These are phyloP conservation scores for Ustilago cynodontis DNA, from an alignment of 1,284 basidiomycete species.

Conservation along the genomic window DNA sequence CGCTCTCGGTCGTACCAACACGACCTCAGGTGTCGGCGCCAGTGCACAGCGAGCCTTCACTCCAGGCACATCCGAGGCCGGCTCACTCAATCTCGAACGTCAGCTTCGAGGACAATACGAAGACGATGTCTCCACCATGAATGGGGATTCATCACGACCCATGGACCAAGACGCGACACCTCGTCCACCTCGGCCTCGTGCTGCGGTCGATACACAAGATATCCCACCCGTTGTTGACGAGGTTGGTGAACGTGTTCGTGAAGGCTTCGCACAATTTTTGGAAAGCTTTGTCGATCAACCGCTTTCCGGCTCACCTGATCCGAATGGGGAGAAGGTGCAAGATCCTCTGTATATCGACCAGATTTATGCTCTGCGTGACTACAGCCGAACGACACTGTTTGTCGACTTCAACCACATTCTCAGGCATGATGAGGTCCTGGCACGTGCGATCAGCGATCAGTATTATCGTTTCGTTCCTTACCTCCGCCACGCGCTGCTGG, in stretches of 20 bases:
- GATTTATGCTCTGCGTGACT: slow-evolving; percentile 91
- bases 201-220: slow-evolving; percentile 70
- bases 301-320: slow-evolving; percentile 72
- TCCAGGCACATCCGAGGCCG: slow-evolving; percentile 43
- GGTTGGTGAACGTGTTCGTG: slow-evolving; percentile 90
- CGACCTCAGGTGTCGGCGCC: slow-evolving; percentile 33
- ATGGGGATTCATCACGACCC: slow-evolving; percentile 32
- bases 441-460: slow-evolving; percentile 89
- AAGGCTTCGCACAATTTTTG: slow-evolving; percentile 89
- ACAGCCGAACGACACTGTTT: slow-evolving; percentile 92
- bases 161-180: slow-evolving; percentile 49
- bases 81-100: slow-evolving; percentile 46
- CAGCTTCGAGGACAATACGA: slow-evolving; percentile 44
- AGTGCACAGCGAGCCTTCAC: slow-evolving; percentile 39
- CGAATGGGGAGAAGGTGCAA: slow-evolving; percentile 70
- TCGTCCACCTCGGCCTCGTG: slow-evolving; percentile 44
- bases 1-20: slow-evolving; percentile 39
- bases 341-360: slow-evolving; percentile 85
- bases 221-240: slow-evolving; percentile 89
- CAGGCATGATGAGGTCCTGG: slow-evolving; percentile 88
- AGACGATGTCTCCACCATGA: slow-evolving; percentile 40
- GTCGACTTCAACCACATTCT: slow-evolving; percentile 94
- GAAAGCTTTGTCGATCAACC: slow-evolving; percentile 86
- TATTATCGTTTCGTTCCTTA: slow-evolving; percentile 92
- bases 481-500: slow-evolving; percentile 87